Evolutionary conservation across 192 early-diverging fungal species (phyloP), one percentile per base, ranked within the genome.

Genomic region (Linnemannia hyalina): DNA sequence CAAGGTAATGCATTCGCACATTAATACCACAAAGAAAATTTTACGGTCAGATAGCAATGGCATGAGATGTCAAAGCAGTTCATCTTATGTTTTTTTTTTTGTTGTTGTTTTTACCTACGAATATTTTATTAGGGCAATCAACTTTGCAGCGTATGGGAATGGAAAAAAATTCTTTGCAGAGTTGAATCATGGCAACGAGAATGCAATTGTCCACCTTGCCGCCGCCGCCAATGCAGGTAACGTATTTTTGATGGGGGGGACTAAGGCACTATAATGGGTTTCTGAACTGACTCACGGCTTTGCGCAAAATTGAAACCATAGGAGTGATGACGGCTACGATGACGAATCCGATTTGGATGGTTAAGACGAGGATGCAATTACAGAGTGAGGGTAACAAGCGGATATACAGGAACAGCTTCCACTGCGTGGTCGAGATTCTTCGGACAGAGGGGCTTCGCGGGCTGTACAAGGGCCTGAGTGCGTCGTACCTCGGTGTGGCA

Each of bases 281-380:
- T 11, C n/a, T 10, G 23, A 60, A 26, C 29, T 65, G 11, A 29
- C 60, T 3, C 13, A 29, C 13, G 10, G 10, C 13, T 32, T 35
- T 32, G 26, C 32, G 60, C 26, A 29, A 35, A 35, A 55, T 6
- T 20, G 6, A 55, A 18, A 22, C 1, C 16, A 32, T 65, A 65
- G 60, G 93, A 20, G 88, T 96, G 36, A 91, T 95, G 9, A 97
- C 95, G 13, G 95, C 96, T 0, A 93, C 95, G 3, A 90, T 89
- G 29, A 98, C 98, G 0, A 98, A 97, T 79, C 98, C 98, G 0
- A 99, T 99, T 35, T 99, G 98, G 98, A 92, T 99, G 70, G 93
- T 99, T 42, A 99, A 99, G 81, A 99, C 98, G 0, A 89, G 98
- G 68, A 95, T 99, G 92, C 98, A 99, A 86, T 85, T 99, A 65